These are phyloP conservation scores for Pestalotiopsis sp. DNA, from an alignment of 2,329 filamentous ascomycete genomes.

Conservation along the genomic window DNA sequence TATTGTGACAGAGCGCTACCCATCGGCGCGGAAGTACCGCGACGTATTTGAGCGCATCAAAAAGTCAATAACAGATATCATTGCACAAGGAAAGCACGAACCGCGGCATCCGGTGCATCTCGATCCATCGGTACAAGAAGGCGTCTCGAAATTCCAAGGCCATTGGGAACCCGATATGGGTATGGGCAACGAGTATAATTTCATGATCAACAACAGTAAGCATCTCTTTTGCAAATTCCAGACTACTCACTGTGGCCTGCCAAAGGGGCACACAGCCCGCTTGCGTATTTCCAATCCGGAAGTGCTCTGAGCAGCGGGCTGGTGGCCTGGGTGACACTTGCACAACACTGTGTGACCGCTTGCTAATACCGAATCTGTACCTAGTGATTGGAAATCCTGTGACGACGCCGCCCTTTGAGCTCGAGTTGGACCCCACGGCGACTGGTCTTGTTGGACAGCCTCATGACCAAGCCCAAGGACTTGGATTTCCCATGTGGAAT, in stretches of 20 bases:
- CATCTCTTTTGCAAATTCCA: too few relatives aligned
- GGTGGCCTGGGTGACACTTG: too few relatives aligned
- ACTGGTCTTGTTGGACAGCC: not conserved
- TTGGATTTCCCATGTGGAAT: slow-evolving; percentile 13
- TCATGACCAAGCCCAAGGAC: not conserved
- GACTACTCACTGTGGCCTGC: not conserved
- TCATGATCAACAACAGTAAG: slow-evolving; percentile 30
- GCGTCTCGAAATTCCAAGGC: slow-evolving; percentile 22
- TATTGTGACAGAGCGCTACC: slow-evolving; percentile 34
- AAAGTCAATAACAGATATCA: slow-evolving; percentile 26
- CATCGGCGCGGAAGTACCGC: slow-evolving; percentile 33
- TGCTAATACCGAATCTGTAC: not conserved
- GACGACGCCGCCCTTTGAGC: slow-evolving; percentile 15
- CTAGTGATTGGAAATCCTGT: slow-evolving; percentile 27
- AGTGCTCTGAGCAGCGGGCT: too few relatives aligned
- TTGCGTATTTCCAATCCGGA: too few relatives aligned
- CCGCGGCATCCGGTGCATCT: slow-evolving; percentile 30
- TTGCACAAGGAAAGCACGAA: slow-evolving; percentile 30
- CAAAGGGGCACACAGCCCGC: too few relatives aligned
- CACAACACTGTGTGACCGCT: not conserved
- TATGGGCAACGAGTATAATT: slow-evolving; percentile 28
- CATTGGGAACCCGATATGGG: slow-evolving; percentile 26
- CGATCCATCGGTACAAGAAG: slow-evolving; percentile 27
- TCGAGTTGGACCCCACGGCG: slow-evolving; percentile 13
- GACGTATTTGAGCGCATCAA: slow-evolving; percentile 36